phyloP scores from a whole-genome alignment of 2,329 filamentous ascomycete genomes.

The Bertia moriformis region DNA sequence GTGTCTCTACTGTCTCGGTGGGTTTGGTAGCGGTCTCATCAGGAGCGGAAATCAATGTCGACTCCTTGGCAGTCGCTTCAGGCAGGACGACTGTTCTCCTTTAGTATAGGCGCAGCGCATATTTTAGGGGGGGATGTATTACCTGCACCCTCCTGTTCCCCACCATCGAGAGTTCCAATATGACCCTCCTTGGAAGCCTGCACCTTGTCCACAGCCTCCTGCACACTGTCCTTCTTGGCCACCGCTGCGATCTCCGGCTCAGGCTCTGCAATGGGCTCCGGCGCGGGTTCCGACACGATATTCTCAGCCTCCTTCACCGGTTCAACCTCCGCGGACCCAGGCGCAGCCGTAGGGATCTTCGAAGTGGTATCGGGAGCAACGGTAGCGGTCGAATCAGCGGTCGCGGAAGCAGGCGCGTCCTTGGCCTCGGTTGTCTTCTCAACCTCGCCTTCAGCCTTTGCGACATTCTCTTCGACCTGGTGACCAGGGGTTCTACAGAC shows the following conservation, averaged over 20 bases:
- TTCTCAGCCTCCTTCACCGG: too few species aligned
- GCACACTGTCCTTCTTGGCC: not conserved
- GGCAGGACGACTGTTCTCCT: not conserved
- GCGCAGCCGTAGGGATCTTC: not conserved
- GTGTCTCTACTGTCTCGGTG: not conserved
- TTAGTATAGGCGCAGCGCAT: not conserved
- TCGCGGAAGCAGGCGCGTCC: not conserved
- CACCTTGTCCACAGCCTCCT: not conserved
- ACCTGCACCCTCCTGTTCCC: not conserved
- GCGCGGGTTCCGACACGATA: too few species aligned
- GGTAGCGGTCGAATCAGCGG: too few species aligned
- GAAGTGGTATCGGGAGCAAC: not conserved
- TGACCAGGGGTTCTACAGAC: too few species aligned
- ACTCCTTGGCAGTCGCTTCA: not conserved
- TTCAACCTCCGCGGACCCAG: not conserved
- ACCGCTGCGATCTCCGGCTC: too few species aligned
- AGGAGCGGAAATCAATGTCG: not conserved
- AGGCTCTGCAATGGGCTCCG: too few species aligned
- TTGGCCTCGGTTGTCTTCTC: not conserved
- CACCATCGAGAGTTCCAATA: not conserved
- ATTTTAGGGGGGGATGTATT: not conserved
- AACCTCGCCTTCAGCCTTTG: not conserved
- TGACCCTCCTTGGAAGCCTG: not conserved
- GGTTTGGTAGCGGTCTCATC: not conserved
- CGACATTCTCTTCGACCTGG: not conserved